A percentile compares a stretch with the other conserved stretches of the same genome.
These are phyloP conservation scores for Candida awuae DNA, from an alignment of 805 yeast genomes.

Conservation along the genomic window DNA sequence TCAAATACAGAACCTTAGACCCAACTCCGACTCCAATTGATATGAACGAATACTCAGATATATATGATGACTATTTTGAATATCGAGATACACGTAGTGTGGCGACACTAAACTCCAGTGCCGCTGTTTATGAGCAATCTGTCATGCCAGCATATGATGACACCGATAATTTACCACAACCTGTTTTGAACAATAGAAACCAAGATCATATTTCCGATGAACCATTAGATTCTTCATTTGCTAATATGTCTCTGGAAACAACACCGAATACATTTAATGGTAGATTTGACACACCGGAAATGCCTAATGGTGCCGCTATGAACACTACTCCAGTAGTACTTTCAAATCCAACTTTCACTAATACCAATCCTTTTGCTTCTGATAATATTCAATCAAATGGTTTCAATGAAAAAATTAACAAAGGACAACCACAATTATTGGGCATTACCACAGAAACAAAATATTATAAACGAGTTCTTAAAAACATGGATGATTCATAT, in stretches of 20 bases:
- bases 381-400: not conserved
- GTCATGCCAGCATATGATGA: conserved; percentile 3
- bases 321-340: not conserved
- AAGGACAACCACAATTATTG: not conserved
- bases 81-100: conserved; percentile 8
- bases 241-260: conserved; percentile 1
- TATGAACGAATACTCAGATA: conserved; percentile 19
- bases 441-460: not conserved
- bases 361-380: not conserved
- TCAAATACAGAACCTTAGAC: conserved; percentile 8
- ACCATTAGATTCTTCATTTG: conserved; percentile 9
- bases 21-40: conserved; percentile 9
- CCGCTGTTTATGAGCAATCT: conserved; percentile 11
- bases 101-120: conserved; percentile 6
- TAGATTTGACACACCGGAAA: conserved; percentile 2
- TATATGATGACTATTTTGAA: conserved; percentile 25
- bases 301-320: not conserved
- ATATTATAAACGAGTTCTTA: not conserved
- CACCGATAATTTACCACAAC: conserved; percentile 1
- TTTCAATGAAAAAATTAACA: not conserved
- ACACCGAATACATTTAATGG: conserved; percentile 1
- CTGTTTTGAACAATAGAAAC: conserved; percentile 1
- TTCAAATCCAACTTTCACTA: not conserved
- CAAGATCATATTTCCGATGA: conserved; percentile 4
- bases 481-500: not conserved